Evolutionary conservation across 2,329 filamentous ascomycete species (phyloP).

Genomic region (Ustulina deusta): DNA sequence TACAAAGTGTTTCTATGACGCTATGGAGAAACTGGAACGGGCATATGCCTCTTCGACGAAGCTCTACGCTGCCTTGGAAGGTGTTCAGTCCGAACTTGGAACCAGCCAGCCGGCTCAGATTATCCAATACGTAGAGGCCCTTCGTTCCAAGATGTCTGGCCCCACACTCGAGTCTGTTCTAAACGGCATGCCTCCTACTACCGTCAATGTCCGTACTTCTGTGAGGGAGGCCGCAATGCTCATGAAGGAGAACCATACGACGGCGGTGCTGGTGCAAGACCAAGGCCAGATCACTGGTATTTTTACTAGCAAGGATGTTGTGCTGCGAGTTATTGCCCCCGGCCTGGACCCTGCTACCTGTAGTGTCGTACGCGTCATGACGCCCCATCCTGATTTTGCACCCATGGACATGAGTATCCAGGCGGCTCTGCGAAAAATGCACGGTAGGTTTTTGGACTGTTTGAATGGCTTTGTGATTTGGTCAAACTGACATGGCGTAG

Average conservation of each 20-base stretch:
- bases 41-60: constrained; percentile 98
- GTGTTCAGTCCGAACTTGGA: constrained; percentile 95
- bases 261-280: constrained; percentile 94
- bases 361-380: constrained; percentile 99
- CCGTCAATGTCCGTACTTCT: constrained; percentile 93
- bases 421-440: constrained; percentile 98
- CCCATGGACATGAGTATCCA: constrained; percentile 99
- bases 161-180: constrained; percentile 95
- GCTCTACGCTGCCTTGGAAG: constrained; percentile 96
- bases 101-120: constrained; percentile 98
- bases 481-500: constrained; percentile 59
- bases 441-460: constrained; percentile 71
- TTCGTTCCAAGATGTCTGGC: constrained; percentile 96
- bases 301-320: constrained; percentile 99
- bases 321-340: constrained; percentile 95
- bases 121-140: constrained; percentile 97
- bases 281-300: constrained; percentile 98
- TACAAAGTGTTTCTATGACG: constrained; percentile 99
- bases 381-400: constrained; percentile 97
- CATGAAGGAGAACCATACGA: constrained; percentile 99
- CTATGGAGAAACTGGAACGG: constrained; percentile 99
- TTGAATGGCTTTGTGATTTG: constrained; percentile 1
- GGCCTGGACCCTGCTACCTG: constrained; percentile 94
- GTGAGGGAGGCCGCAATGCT: constrained; percentile 94
- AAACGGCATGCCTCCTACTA: constrained; percentile 90